These are phyloP conservation scores for Globisporangium megalacanthum DNA, from an alignment of 352 stramenopile genomes.

Conservation along the genomic window DNA sequence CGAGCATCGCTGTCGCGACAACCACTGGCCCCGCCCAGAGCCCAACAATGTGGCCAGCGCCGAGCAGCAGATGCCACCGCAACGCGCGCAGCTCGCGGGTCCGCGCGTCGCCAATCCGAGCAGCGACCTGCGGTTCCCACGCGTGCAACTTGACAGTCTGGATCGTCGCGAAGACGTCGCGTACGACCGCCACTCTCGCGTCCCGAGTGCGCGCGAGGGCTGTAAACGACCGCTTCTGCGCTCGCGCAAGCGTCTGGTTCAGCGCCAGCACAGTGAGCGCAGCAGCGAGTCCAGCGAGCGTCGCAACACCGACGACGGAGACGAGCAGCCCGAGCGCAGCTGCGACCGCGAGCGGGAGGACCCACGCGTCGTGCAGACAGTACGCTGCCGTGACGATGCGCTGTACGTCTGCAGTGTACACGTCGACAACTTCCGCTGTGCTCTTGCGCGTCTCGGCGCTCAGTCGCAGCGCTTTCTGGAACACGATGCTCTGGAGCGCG, in stretches of 20 bases:
- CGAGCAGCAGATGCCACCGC: slow-evolving; percentile 45
- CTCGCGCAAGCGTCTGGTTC: slow-evolving; percentile 34
- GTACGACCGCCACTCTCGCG: slow-evolving; percentile 49
- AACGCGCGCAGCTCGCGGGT: slow-evolving; percentile 41
- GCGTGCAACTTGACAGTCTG: slow-evolving; percentile 95
- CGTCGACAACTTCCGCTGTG: slow-evolving; percentile 38
- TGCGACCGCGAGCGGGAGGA: slow-evolving; percentile 41
- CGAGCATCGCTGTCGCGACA: slow-evolving; percentile 37
- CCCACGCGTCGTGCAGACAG: slow-evolving; percentile 75
- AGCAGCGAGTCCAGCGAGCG: slow-evolving; percentile 30
- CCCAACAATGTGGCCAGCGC: slow-evolving; percentile 32
- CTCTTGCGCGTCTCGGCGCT: slow-evolving; percentile 26
- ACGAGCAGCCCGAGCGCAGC: slow-evolving; percentile 46
- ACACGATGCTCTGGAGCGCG: slow-evolving; percentile 66
- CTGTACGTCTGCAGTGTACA: slow-evolving; percentile 59
- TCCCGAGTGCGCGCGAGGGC: slow-evolving; percentile 37
- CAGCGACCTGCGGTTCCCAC: slow-evolving; percentile 89
- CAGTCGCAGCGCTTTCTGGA: slow-evolving; percentile 65
- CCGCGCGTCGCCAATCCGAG: slow-evolving; percentile 39
- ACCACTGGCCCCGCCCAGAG: slow-evolving; percentile 43
- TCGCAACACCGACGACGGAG: slow-evolving; percentile 41
- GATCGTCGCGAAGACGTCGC: slow-evolving; percentile 74
- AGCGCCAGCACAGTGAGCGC: slow-evolving; percentile 39
- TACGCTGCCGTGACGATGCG: slow-evolving; percentile 52
- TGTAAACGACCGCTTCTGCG: slow-evolving; percentile 26